Evolutionary conservation across 2,329 filamentous ascomycete species (phyloP).

Genomic region (Cladorrhinum sp.): DNA sequence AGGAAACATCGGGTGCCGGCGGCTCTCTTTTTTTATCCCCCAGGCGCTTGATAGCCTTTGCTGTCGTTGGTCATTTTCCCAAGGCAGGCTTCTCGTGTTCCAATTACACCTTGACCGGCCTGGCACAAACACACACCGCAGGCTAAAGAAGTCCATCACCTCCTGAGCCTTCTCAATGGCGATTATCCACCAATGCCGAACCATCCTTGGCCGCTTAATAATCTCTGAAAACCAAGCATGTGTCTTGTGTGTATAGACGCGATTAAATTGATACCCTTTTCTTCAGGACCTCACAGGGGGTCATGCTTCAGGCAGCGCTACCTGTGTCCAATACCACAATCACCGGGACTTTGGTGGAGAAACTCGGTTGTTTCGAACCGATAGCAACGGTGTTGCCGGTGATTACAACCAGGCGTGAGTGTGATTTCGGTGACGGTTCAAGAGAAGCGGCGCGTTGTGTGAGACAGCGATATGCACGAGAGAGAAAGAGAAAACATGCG

Average conservation of each 20-base stretch:
- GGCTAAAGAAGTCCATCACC: too few relatives aligned
- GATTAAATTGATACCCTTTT: background rate
- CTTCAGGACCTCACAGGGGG: background rate
- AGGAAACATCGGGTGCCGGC: conserved; percentile 17
- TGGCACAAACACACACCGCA: too few relatives aligned
- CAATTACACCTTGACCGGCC: too few relatives aligned
- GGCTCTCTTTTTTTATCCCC: background rate
- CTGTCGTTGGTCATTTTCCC: conserved; percentile 1
- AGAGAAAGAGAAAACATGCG: conserved; percentile 8
- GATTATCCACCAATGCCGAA: background rate
- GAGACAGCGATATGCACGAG: conserved; percentile 3
- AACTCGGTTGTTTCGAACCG: conserved; percentile 6
- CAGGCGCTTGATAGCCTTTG: background rate
- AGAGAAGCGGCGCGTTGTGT: background rate
- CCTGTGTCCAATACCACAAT: conserved; percentile 7
- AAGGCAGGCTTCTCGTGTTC: background rate
- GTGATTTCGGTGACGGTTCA: background rate
- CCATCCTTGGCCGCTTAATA: background rate
- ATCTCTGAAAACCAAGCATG: too few relatives aligned
- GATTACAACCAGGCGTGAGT: background rate
- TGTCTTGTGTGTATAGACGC: too few relatives aligned
- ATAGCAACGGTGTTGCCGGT: conserved; percentile 1
- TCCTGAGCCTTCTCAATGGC: background rate
- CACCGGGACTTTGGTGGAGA: background rate
- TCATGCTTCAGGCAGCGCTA: conserved; percentile 11